phyloP scores from a whole-genome alignment of 371 early-diverging fungal genomes.

The Syncephalastrum contaminatum region DNA sequence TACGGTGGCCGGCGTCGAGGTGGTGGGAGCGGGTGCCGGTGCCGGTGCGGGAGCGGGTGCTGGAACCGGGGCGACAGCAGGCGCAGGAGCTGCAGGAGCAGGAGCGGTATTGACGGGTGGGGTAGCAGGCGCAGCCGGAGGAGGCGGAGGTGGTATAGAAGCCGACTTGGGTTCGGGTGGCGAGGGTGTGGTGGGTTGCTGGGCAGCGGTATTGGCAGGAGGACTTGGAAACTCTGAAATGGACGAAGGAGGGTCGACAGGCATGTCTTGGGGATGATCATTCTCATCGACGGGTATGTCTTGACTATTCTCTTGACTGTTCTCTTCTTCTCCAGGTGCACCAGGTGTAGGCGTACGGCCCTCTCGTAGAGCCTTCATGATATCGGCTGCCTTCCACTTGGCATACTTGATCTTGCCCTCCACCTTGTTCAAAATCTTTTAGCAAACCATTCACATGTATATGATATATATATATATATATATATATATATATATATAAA shows the following conservation, averaged over 20 bases:
- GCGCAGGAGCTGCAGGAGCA: conserved; percentile 18
- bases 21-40: conserved; percentile 18
- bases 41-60: conserved; percentile 18
- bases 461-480: neutral
- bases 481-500: neutral
- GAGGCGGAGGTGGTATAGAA: conserved; percentile 10
- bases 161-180: neutral
- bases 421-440: conserved; percentile 36
- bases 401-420: conserved; percentile 92
- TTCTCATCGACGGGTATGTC: conserved; percentile 6
- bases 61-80: conserved; percentile 18
- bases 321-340: conserved; percentile 47
- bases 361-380: conserved; percentile 88
- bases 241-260: conserved; percentile 21
- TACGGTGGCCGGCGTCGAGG: conserved; percentile 3
- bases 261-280: conserved; percentile 10
- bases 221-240: conserved; percentile 53
- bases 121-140: conserved; percentile 4
- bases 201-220: conserved; percentile 43
- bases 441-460: no score
- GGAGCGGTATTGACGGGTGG: conserved; percentile 17
- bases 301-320: conserved; percentile 2
- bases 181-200: conserved; percentile 18
- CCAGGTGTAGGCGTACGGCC: conserved; percentile 75
- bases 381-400: conserved; percentile 94